Conservation (phyloP, 306 rosid genomes). For the Nissolia schottii region DNA sequence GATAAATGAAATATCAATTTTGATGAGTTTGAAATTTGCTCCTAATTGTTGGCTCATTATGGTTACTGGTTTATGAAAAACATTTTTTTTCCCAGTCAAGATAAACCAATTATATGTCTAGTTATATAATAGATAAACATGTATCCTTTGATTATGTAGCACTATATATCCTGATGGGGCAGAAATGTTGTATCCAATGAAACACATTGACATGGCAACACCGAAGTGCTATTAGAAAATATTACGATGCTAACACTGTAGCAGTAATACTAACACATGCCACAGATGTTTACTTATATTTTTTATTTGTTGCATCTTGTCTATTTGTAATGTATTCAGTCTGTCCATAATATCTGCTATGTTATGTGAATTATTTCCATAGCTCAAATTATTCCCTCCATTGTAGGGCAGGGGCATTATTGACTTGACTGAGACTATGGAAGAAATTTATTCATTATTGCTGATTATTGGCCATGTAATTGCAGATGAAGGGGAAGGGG, state of each 20-base stretch:
- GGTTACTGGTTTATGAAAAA: not conserved
- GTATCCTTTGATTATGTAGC: not conserved
- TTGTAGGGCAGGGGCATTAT: conserved; percentile 78
- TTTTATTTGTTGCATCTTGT: not conserved
- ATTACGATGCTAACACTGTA: not conserved
- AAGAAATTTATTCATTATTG: conserved; percentile 87
- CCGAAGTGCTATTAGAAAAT: not conserved
- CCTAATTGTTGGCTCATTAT: not conserved
- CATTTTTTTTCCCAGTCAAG: not conserved
- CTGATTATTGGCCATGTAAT: conserved; percentile 82
- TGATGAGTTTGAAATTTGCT: not conserved
- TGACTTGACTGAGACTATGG: conserved; percentile 81
- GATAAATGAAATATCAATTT: not conserved
- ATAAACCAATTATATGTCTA: not conserved
- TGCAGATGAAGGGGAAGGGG: conserved; percentile 98
- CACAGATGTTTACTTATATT: not conserved
- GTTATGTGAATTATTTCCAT: conserved; percentile 15
- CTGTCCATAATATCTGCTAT: not conserved
- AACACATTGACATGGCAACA: not conserved
- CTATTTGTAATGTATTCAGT: not conserved
- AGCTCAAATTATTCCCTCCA: conserved; percentile 30
- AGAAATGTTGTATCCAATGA: not conserved
- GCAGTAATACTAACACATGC: not conserved
- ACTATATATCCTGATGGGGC: no score
- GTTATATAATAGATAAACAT: not conserved